Evolutionary conservation across 1,139 yeast genomes (phyloP).

Genomic region (Taphrina deformans): DNA sequence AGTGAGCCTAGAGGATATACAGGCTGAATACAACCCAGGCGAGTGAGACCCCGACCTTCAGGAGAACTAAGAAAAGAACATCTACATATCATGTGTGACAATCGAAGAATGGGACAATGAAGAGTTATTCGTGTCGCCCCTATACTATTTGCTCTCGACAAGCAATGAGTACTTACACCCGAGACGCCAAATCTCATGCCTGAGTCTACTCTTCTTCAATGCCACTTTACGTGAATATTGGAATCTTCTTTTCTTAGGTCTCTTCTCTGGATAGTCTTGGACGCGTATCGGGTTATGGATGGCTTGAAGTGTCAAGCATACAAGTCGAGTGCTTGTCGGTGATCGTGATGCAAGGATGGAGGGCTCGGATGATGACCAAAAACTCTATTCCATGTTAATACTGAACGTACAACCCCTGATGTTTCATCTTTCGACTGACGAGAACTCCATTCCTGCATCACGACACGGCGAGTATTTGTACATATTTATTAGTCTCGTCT

Average conservation of each 20-base stretch:
- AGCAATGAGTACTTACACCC: slow-evolving; percentile 31
- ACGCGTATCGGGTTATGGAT: background rate
- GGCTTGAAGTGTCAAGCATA: background rate
- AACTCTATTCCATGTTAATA: slow-evolving; percentile 28
- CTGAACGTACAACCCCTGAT: slow-evolving; percentile 25
- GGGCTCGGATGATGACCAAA: slow-evolving; percentile 26
- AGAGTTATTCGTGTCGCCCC: slow-evolving; percentile 28
- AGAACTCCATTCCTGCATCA: background rate
- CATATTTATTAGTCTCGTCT: no score
- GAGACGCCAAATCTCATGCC: slow-evolving; percentile 31
- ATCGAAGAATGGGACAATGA: background rate
- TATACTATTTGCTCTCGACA: slow-evolving; percentile 25
- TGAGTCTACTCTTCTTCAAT: slow-evolving; percentile 6
- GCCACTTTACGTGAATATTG: background rate
- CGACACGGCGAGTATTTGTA: background rate
- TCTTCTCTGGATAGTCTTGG: background rate
- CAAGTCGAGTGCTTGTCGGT: background rate
- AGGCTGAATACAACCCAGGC: no score
- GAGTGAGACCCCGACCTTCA: no score
- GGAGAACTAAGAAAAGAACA: background rate
- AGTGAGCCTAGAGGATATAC: no score
- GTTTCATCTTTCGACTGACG: slow-evolving; percentile 30
- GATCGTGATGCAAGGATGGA: background rate
- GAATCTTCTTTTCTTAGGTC: slow-evolving; percentile 4
- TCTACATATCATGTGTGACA: background rate